These are phyloP conservation scores for Scheffersomyces quercinus DNA, from an alignment of 1,139 yeast genomes.

Conservation along the genomic window DNA sequence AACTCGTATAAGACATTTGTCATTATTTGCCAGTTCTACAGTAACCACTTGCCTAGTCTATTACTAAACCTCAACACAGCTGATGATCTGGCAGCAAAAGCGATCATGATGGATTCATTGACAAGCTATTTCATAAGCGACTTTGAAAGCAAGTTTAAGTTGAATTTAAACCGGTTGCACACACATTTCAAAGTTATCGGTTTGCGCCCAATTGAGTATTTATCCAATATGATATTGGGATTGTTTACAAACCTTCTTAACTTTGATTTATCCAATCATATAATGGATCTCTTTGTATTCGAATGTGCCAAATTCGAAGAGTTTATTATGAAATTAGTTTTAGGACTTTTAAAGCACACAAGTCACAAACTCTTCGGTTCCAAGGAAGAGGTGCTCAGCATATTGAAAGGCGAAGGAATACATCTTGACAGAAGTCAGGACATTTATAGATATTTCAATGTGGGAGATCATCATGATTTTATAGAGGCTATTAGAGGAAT, in stretches of 20 bases:
- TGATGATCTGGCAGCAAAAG: conserved; percentile 2
- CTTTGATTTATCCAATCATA: conserved; percentile 26
- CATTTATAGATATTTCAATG: conserved; percentile 36
- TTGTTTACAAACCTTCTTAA: conserved; percentile 22
- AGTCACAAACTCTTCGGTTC: conserved; percentile 57
- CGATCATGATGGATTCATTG: conserved; percentile 8
- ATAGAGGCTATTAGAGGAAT: conserved; percentile 36
- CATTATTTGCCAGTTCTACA: conserved; percentile 46
- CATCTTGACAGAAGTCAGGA: conserved; percentile 8
- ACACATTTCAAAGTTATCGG: conserved; percentile 49
- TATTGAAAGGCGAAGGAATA: conserved; percentile 29
- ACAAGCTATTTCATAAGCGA: conserved; percentile 28
- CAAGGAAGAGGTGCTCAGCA: conserved; percentile 41
- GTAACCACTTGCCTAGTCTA: conserved; percentile 30
- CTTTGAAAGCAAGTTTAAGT: conserved; percentile 47
- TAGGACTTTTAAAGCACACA: conserved; percentile 49
- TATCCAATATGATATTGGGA: conserved; percentile 22
- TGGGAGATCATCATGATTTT: conserved; percentile 53
- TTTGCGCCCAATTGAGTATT: conserved; percentile 30
- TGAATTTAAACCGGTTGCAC: conserved; percentile 45
- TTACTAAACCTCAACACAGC: conserved; percentile 14
- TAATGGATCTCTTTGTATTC: conserved; percentile 61
- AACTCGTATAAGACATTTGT: conserved; percentile 41
- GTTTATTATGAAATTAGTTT: conserved; percentile 45
- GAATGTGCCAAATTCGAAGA: conserved; percentile 48